Conservation (phyloP, 2,329 filamentous ascomycete genomes). For the Waltergamsia citrina region DNA sequence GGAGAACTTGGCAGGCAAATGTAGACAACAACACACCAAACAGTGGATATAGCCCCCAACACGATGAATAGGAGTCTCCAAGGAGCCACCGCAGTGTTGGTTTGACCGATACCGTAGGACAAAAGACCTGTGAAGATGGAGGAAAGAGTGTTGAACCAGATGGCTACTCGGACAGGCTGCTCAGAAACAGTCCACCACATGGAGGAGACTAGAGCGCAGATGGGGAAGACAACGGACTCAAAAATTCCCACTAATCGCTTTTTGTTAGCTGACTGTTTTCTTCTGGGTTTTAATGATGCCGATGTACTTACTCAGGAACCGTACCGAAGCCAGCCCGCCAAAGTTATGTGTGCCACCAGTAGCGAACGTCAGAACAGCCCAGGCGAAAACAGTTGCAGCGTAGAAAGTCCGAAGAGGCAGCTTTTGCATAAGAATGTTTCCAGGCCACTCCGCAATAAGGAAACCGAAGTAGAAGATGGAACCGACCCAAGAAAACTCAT, state of each 20-base stretch:
- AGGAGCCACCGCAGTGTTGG: no score
- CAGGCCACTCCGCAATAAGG: neutral
- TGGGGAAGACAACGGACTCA: slow-evolving; percentile 6
- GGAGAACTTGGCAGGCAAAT: slow-evolving; percentile 8
- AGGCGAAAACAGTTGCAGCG: slow-evolving; percentile 1
- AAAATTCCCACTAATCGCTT: slow-evolving; percentile 5
- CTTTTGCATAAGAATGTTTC: neutral
- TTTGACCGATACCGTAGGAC: no score
- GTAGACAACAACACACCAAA: slow-evolving; percentile 8
- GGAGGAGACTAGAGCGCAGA: neutral
- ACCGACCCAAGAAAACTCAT: slow-evolving; percentile 1
- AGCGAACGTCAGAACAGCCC: slow-evolving; percentile 2
- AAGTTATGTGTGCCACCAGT: slow-evolving; percentile 9
- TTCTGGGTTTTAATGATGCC: no score
- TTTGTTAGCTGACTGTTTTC: no score
- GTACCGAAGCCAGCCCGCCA: slow-evolving; percentile 4
- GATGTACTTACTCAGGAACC: no score
- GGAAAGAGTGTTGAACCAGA: no score
- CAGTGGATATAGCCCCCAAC: slow-evolving; percentile 10
- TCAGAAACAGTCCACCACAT: neutral
- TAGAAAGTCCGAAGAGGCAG: neutral
- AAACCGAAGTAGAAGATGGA: no score
- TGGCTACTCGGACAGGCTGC: no score
- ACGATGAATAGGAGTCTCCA: slow-evolving; percentile 14
- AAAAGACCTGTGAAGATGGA: no score